phyloP scores from a whole-genome alignment of 108 stramenopile species.

The Pseudonitzschia multiseries region DNA sequence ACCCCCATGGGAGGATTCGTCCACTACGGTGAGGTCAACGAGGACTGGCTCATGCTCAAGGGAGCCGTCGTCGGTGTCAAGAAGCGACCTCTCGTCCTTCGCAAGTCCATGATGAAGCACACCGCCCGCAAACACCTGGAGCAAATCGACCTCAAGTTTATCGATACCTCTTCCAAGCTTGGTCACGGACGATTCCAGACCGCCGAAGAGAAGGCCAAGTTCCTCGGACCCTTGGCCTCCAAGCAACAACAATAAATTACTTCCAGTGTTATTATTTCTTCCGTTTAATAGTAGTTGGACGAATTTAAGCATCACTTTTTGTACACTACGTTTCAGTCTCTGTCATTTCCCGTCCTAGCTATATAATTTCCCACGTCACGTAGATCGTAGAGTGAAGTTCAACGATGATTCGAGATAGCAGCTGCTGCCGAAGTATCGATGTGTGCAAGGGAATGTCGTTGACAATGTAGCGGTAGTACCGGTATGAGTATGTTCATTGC shows the following conservation, averaged over 20 bases:
- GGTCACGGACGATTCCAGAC: slow-evolving; percentile 99
- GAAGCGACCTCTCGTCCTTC: slow-evolving; percentile 97
- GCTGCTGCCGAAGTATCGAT: too few species aligned
- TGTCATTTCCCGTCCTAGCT: too few species aligned
- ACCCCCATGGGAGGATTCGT: slow-evolving; percentile 99
- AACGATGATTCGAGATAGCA: too few species aligned
- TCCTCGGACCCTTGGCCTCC: slow-evolving; percentile 97
- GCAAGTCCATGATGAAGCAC: slow-evolving; percentile 95
- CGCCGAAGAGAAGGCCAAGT: slow-evolving; percentile 97
- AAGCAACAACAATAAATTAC: slow-evolving; percentile 43
- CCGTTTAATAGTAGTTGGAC: neutral
- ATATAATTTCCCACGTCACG: too few species aligned
- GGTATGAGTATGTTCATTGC: too few species aligned
- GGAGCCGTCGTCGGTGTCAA: slow-evolving; percentile 96
- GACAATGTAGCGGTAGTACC: too few species aligned
- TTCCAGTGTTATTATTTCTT: slow-evolving; percentile 2
- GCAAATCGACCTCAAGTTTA: slow-evolving; percentile 96
- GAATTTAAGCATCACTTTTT: neutral
- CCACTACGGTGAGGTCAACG: slow-evolving; percentile 93
- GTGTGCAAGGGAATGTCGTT: too few species aligned
- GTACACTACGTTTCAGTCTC: neutral
- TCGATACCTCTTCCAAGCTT: slow-evolving; percentile 99
- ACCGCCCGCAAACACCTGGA: slow-evolving; percentile 94
- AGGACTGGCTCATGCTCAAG: slow-evolving; percentile 99
- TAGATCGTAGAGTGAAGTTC: too few species aligned